Evolutionary conservation across 495 filamentous ascomycete genomes (phyloP).

Genomic region (Ascobolus immersus): DNA sequence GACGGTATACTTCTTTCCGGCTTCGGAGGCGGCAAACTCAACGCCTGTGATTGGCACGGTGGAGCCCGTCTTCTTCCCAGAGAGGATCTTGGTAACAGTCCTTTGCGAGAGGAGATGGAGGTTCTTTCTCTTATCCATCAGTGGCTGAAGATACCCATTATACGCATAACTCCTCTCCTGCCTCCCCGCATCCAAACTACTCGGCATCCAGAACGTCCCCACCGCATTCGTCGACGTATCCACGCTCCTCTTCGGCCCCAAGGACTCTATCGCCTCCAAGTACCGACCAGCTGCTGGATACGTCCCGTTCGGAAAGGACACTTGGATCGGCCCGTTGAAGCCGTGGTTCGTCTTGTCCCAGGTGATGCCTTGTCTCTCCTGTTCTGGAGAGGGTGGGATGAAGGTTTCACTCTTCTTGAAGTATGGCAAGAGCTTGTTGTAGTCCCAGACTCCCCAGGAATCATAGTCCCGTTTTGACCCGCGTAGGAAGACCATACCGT

Average conservation of each 20-base stretch:
- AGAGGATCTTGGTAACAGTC: too few species aligned
- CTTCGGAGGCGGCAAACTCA: not conserved
- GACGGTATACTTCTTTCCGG: not conserved
- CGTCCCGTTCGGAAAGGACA: too few species aligned
- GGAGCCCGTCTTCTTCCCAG: too few species aligned
- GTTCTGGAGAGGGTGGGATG: constrained; percentile 15
- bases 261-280: too few species aligned
- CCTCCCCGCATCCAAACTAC: constrained; percentile 1
- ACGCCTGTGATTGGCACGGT: constrained; percentile 1
- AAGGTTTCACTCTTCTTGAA: constrained; percentile 22
- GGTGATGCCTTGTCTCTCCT: too few species aligned
- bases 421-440: constrained; percentile 20
- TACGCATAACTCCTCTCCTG: not conserved
- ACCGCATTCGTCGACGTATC: too few species aligned
- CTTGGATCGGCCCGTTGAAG: too few species aligned
- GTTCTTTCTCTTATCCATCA: constrained; percentile 1
- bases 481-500: constrained; percentile 28
- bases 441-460: constrained; percentile 25
- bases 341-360: too few species aligned
- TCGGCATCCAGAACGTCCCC: constrained; percentile 3
- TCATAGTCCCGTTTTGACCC: constrained; percentile 20
- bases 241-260: too few species aligned
- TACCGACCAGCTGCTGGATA: too few species aligned
- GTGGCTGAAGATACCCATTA: constrained; percentile 1
- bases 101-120: not conserved